Conservation (phyloP, 1,139 yeast genomes). For the Debaryomyces subglobosus region DNA sequence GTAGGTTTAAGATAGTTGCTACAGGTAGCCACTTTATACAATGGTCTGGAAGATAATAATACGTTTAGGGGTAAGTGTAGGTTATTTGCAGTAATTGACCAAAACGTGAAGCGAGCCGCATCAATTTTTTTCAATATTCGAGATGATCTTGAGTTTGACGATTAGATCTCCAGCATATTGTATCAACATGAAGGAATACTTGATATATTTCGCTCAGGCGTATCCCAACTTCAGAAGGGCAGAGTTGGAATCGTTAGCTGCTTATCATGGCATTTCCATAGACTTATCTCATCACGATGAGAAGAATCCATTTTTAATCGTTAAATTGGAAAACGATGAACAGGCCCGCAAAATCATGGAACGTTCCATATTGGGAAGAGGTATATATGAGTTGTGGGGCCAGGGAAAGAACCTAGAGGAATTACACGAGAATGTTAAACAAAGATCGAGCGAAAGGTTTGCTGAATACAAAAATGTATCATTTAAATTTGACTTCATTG, state of each 20-base stretch:
- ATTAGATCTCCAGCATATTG: background rate
- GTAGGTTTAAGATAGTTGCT: too few species aligned
- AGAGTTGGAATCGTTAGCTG: conserved; percentile 85
- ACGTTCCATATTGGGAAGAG: conserved; percentile 71
- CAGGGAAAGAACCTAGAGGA: conserved; percentile 57
- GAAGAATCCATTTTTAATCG: conserved; percentile 69
- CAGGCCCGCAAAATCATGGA: conserved; percentile 65
- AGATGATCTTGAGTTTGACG: background rate
- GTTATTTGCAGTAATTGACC: conserved; percentile 3
- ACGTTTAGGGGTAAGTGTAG: background rate
- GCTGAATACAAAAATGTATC: conserved; percentile 43
- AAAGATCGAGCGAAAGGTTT: conserved; percentile 29
- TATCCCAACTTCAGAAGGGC: conserved; percentile 79
- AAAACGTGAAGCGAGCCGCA: conserved; percentile 4
- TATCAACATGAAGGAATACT: conserved; percentile 54
- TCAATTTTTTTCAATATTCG: conserved; percentile 4
- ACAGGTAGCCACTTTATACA: background rate
- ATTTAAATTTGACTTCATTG: conserved; percentile 82
- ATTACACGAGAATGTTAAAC: conserved; percentile 58
- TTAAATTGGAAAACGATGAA: conserved; percentile 64
- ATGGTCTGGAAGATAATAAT: background rate
- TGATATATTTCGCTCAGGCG: conserved; percentile 82
- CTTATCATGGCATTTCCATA: conserved; percentile 53
- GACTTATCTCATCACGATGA: conserved; percentile 65
- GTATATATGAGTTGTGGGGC: conserved; percentile 88